Evolutionary conservation across 2,329 filamentous ascomycete genomes (phyloP).

Genomic region (Cadophora sp.): DNA sequence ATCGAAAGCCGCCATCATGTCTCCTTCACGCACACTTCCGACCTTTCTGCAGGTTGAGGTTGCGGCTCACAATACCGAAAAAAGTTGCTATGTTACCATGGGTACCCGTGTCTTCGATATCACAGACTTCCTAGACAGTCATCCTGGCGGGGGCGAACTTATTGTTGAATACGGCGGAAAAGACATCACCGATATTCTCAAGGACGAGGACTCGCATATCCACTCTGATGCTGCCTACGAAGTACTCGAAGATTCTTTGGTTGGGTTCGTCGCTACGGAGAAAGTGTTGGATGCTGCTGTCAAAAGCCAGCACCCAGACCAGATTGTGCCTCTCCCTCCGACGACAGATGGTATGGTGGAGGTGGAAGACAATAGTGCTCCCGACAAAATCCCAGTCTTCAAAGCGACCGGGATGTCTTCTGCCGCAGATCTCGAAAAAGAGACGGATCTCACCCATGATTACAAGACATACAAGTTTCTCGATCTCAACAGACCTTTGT

Average conservation of each 20-base stretch:
- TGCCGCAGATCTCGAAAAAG: conserved; percentile 84
- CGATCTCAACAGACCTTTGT: conserved; percentile 82
- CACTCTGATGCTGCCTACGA: conserved; percentile 97
- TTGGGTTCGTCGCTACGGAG: conserved; percentile 78
- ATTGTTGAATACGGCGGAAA: conserved; percentile 90
- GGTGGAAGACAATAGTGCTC: conserved; percentile 47
- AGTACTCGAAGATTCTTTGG: conserved; percentile 83
- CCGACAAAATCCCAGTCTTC: conserved; percentile 52
- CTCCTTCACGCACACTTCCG: conserved; percentile 84
- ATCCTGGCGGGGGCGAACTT: conserved; percentile 88
- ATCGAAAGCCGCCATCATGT: conserved; percentile 49
- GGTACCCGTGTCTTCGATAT: conserved; percentile 94
- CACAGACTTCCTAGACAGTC: conserved; percentile 86
- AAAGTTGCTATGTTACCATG: conserved; percentile 93
- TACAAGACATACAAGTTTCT: conserved; percentile 94
- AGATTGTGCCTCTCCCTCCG: conserved; percentile 60
- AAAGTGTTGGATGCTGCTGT: conserved; percentile 46
- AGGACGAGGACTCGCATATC: conserved; percentile 80
- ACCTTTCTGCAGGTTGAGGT: conserved; percentile 84
- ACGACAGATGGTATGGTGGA: conserved; percentile 54
- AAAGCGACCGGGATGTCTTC: conserved; percentile 83
- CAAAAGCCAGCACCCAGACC: conserved; percentile 45
- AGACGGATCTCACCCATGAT: conserved; percentile 78
- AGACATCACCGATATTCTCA: conserved; percentile 82
- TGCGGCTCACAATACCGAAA: conserved; percentile 75